phyloP scores from a whole-genome alignment of 352 stramenopile species.

The Peronospora belbahrii region DNA sequence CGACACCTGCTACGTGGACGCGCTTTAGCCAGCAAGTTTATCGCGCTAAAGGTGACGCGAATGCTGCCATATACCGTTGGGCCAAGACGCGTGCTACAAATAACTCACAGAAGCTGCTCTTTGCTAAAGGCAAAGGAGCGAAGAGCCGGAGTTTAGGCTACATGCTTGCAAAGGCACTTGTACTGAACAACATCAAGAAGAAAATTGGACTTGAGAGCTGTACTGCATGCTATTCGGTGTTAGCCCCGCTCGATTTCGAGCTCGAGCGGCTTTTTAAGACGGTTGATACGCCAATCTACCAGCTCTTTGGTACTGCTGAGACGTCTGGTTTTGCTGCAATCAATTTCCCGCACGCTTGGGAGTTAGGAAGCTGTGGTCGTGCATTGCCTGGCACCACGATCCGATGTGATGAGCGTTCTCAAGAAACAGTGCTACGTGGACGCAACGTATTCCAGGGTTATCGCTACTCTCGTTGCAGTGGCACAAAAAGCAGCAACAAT shows the following conservation, averaged over 20 bases:
- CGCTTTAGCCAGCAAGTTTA: conserved; percentile 66
- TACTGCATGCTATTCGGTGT: conserved; percentile 61
- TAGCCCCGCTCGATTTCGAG: conserved; percentile 72
- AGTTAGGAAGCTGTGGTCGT: conserved; percentile 60
- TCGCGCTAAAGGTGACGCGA: conserved; percentile 62
- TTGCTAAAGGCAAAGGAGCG: conserved; percentile 24
- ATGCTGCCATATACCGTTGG: conserved; percentile 65
- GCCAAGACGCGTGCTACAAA: conserved; percentile 70
- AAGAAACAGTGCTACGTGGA: conserved; percentile 55
- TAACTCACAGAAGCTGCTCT: conserved; percentile 74
- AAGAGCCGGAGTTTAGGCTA: conserved; percentile 62
- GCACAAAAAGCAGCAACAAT: too few species aligned
- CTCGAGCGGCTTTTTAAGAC: conserved; percentile 78
- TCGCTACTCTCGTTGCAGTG: conserved; percentile 15
- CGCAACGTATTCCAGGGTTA: conserved; percentile 73
- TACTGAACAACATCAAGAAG: conserved; percentile 76
- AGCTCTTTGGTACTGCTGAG: conserved; percentile 60
- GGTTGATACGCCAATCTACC: conserved; percentile 77
- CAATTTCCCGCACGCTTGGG: conserved; percentile 68
- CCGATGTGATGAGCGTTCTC: conserved; percentile 49
- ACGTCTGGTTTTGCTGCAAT: conserved; percentile 61
- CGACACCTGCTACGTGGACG: conserved; percentile 59
- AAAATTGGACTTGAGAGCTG: conserved; percentile 71
- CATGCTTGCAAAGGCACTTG: conserved; percentile 68
- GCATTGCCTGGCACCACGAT: conserved; percentile 50